Percentiles rank a stretch among this genome's conserved stretches.
phyloP scores from a whole-genome alignment of 768 basidiomycete species.

The Mycena maculata region DNA sequence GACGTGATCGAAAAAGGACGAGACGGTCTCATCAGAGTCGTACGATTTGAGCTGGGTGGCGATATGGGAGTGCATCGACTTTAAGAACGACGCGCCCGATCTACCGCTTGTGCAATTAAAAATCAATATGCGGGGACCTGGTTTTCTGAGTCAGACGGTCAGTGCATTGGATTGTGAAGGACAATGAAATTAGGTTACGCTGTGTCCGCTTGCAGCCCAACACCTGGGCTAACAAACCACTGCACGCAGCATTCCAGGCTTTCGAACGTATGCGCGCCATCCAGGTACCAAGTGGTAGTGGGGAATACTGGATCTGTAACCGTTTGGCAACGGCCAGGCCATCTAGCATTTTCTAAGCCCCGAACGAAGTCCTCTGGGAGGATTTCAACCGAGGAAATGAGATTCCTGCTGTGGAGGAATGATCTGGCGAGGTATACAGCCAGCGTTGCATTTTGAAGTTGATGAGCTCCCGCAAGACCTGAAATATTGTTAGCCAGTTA shows the following conservation, averaged over 20 bases:
- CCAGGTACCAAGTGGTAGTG: constrained; percentile 85
- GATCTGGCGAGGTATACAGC: constrained; percentile 78
- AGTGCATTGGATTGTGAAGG: neutral
- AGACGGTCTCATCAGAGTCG: constrained; percentile 49
- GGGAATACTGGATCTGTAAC: constrained; percentile 68
- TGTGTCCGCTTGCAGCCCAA: constrained; percentile 54
- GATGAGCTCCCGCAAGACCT: constrained; percentile 91
- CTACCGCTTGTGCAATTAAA: constrained; percentile 97
- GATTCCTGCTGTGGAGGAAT: constrained; percentile 64
- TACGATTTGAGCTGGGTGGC: constrained; percentile 58
- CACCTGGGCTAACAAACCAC: constrained; percentile 82
- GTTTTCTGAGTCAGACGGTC: constrained; percentile 35
- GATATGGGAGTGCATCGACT: constrained; percentile 64
- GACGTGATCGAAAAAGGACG: constrained; percentile 80
- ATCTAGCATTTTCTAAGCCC: constrained; percentile 77
- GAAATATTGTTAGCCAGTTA: constrained; percentile 13
- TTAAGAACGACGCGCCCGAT: constrained; percentile 79
- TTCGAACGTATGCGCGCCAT: constrained; percentile 95
- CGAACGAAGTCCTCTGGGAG: constrained; percentile 66
- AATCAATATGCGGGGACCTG: constrained; percentile 70
- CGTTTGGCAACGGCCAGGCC: constrained; percentile 96
- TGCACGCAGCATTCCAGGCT: constrained; percentile 87
- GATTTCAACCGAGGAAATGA: constrained; percentile 35
- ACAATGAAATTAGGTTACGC: constrained; percentile 15
- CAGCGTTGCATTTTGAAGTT: constrained; percentile 87